These are phyloP conservation scores for Ampelocalamus luodianensis DNA, from an alignment of 176 grass and related monocot genomes.

Conservation along the genomic window DNA sequence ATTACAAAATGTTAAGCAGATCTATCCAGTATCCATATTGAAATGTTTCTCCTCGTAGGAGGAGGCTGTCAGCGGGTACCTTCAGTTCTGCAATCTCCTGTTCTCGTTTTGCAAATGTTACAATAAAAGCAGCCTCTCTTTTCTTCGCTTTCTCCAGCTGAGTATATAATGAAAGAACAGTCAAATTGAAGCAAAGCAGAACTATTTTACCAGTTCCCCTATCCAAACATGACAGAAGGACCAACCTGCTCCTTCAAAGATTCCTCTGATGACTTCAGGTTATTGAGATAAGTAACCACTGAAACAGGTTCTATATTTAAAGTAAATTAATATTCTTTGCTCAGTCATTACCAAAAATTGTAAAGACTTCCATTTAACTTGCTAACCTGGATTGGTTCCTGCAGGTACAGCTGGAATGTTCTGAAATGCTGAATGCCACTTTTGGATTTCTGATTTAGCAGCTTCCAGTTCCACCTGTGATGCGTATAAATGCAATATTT, in stretches of 20 bases:
- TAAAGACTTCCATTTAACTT: conserved; percentile 17
- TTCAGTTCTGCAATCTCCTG: conserved; percentile 96
- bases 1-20: neutral
- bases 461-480: conserved; percentile 70
- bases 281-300: conserved; percentile 80
- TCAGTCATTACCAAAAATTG: conserved; percentile 18
- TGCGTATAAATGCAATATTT: conserved; percentile 37
- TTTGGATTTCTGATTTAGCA: conserved; percentile 89
- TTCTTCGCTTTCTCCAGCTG: conserved; percentile 99
- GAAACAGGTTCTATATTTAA: conserved; percentile 70
- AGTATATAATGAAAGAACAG: conserved; percentile 44
- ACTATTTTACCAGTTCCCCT: conserved; percentile 9
- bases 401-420: conserved; percentile 68
- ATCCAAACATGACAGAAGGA: conserved; percentile 20
- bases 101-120: conserved; percentile 97
- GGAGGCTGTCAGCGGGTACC: conserved; percentile 40
- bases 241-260: conserved; percentile 92
- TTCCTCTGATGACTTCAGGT: conserved; percentile 96
- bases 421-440: conserved; percentile 94
- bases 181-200: conserved; percentile 10
- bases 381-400: conserved; percentile 73
- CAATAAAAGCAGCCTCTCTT: conserved; percentile 95
- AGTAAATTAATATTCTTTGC: conserved; percentile 36
- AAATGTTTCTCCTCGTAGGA: conserved; percentile 7
- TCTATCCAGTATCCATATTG: neutral